phyloP scores from a whole-genome alignment of 164 flowering plant species.

The Magnolia changhungtana region DNA sequence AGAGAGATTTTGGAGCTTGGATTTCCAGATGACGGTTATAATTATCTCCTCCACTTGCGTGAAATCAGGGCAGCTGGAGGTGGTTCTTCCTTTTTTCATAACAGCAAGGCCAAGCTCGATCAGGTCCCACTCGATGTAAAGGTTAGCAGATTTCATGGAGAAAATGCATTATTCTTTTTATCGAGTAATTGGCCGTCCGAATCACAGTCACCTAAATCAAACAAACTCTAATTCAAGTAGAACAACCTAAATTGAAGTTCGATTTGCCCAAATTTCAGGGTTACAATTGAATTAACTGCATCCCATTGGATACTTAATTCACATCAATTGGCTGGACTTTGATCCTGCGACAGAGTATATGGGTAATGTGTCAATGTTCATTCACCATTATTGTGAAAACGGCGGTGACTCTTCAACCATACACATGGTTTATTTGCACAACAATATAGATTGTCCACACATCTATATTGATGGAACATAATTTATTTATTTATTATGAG shows the following conservation, averaged over 20 bases:
- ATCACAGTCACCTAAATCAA: neutral
- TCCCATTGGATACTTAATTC: no score
- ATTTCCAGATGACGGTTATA: slow-evolving; percentile 94
- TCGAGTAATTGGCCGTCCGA: neutral
- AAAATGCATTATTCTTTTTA: neutral
- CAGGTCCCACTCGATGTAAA: slow-evolving; percentile 69
- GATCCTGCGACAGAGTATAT: no score
- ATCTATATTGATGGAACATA: no score
- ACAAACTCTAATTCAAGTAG: neutral
- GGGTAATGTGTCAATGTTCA: no score
- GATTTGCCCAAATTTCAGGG: neutral
- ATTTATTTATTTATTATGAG: no score
- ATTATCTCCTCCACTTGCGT: slow-evolving; percentile 71
- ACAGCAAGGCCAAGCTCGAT: slow-evolving; percentile 60
- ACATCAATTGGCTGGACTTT: no score
- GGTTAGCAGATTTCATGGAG: slow-evolving; percentile 34
- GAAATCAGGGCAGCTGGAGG: slow-evolving; percentile 82
- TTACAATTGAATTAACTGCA: neutral
- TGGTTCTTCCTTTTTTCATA: slow-evolving; percentile 66
- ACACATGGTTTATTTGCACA: no score
- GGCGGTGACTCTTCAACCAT: no score
- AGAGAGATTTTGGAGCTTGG: slow-evolving; percentile 87
- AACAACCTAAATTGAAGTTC: neutral
- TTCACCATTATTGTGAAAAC: no score
- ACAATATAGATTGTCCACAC: no score